Evolutionary conservation across 192 early-diverging fungal genomes (phyloP).

Genomic region (Coemansia guatemalensis): DNA sequence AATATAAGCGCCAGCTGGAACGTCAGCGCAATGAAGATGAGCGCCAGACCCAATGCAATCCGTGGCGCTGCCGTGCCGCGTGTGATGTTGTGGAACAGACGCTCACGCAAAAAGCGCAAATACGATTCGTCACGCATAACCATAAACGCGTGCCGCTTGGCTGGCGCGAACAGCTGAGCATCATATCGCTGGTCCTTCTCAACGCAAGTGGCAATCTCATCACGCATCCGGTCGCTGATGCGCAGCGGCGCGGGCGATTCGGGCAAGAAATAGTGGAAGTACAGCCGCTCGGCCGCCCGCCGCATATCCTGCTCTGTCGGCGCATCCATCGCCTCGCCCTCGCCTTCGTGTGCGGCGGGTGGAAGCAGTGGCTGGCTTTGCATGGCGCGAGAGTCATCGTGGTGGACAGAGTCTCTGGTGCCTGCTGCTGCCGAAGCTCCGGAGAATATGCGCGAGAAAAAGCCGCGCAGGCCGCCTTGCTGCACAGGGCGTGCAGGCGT

Average conservation of each 20-base stretch:
- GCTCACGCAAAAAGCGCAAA: slow-evolving; percentile 49
- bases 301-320: slow-evolving; percentile 41
- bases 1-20: slow-evolving; percentile 49
- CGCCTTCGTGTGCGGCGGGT: slow-evolving; percentile 4
- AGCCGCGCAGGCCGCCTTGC: slow-evolving; percentile 29
- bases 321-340: slow-evolving; percentile 11
- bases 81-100: slow-evolving; percentile 48
- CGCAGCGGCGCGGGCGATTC: slow-evolving; percentile 38
- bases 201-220: slow-evolving; percentile 34
- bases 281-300: slow-evolving; percentile 42
- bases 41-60: slow-evolving; percentile 43
- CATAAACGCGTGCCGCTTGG: slow-evolving; percentile 53
- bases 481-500: slow-evolving; percentile 11
- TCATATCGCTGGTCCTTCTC: slow-evolving; percentile 42
- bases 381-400: background rate
- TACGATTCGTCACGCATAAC: slow-evolving; percentile 53
- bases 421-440: slow-evolving; percentile 18
- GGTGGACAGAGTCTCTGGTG: background rate
- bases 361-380: slow-evolving; percentile 34
- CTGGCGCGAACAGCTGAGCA: slow-evolving; percentile 41
- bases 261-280: slow-evolving; percentile 39
- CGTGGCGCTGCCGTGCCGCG: slow-evolving; percentile 46
- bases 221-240: slow-evolving; percentile 40
- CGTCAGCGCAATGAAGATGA: slow-evolving; percentile 43
- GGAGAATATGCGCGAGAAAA: slow-evolving; percentile 44